Conservation (phyloP, 1,284 basidiomycete species). For the Ustilago sp. region DNA sequence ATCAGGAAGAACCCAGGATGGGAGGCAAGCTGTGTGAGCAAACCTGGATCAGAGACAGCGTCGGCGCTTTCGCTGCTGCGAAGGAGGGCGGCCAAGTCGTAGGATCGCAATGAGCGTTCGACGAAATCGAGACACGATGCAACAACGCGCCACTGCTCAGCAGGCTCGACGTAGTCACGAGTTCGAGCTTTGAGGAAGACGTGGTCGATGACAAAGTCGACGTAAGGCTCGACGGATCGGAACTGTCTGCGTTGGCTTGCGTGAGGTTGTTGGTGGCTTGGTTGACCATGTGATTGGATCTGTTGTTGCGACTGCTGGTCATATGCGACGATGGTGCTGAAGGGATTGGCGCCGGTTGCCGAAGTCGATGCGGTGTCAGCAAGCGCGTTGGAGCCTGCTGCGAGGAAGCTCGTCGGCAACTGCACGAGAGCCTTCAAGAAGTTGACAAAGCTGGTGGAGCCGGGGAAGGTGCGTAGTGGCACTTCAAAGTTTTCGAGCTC, state of each 20-base stretch:
- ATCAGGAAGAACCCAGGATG: slow-evolving; percentile 92
- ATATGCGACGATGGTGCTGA: slow-evolving; percentile 45
- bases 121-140: slow-evolving; percentile 86
- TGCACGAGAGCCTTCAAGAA: slow-evolving; percentile 79
- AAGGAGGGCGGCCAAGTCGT: slow-evolving; percentile 75
- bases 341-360: slow-evolving; percentile 29
- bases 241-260: slow-evolving; percentile 26
- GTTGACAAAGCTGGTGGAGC: slow-evolving; percentile 86
- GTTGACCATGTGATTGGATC: slow-evolving; percentile 26
- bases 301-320: slow-evolving; percentile 34
- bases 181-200: slow-evolving; percentile 76
- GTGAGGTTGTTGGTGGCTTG: slow-evolving; percentile 25
- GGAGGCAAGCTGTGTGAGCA: slow-evolving; percentile 66
- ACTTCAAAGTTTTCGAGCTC: slow-evolving; percentile 89
- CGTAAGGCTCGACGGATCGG: slow-evolving; percentile 78
- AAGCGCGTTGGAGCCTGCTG: slow-evolving; percentile 35
- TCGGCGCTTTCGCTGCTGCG: slow-evolving; percentile 38
- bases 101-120: slow-evolving; percentile 83
- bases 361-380: slow-evolving; percentile 16
- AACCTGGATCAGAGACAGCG: slow-evolving; percentile 59
- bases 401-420: slow-evolving; percentile 29
- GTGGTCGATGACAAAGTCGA: slow-evolving; percentile 87
- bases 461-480: slow-evolving; percentile 81
- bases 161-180: slow-evolving; percentile 80
- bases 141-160: slow-evolving; percentile 87